Base-by-base conservation (phyloP, 2,329 filamentous ascomycete genomes). In the Cladosporium oxysporum region DNA sequence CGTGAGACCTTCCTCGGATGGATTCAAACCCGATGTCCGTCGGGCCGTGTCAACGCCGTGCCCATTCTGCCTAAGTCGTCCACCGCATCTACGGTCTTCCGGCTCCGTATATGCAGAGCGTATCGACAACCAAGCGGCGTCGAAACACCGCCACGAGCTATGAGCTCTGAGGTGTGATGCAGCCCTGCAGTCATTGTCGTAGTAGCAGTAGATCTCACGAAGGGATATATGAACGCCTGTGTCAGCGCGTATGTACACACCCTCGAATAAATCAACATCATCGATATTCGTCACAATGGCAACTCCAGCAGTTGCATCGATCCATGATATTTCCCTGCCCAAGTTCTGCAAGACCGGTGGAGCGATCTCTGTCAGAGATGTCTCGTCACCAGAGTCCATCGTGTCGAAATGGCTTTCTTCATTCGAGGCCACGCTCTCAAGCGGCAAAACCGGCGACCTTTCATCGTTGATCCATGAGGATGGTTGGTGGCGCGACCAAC, bases 401-500 rank as follows among this genome's bases (percentile, higher is more conserved):
- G 74, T 73, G 1, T 69, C 73, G 41, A 66, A 67, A 67, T 77
- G 75, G 75, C 72, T 77, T 4, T 62, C 70, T 6, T 66, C 69
- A 3, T 75, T 77, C 66, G 58, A 69, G 21, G 37, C 66, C 11
- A 68, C 72, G 10, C 70, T 77, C 23, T 41, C 67, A 12, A 70
- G 64, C 21, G 68, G 68, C 26, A 68, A 76, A 62, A 44, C 52
- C 3, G 61, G 66, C 4, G 64, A 64, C 14, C 64, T 77, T 5
- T 28, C 62, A 28, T 47, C 61, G 28, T 58, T 85, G 4, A 83
- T 87, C 55, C 70, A 79, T 2, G 69, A 77, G 0, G 76, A 83
- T 23, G 82, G 83, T 64, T 87, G 82, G 74, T 88, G 85, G 86
- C 81, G 86, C 10, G 86, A 88, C 69, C 84, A 87, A 52, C 77